Evolutionary conservation across 2,329 filamentous ascomycete species (phyloP).

Genomic region (Lachnellula subtilissima): DNA sequence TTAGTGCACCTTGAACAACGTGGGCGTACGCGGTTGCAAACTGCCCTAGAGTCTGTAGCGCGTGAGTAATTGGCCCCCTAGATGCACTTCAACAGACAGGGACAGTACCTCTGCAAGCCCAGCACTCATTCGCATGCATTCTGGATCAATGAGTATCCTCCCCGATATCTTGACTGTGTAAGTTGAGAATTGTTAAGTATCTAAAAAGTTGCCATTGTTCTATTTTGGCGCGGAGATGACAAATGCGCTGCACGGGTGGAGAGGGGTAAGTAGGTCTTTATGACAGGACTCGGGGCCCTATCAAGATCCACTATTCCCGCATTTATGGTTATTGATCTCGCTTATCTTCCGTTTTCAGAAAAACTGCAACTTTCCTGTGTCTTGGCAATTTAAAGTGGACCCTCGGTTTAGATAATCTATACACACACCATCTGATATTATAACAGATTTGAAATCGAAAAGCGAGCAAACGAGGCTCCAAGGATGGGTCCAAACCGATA

Average conservation of each 20-base stretch:
- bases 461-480: conserved; percentile 10
- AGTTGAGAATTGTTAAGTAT: conserved; percentile 9
- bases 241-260: conserved; percentile 7
- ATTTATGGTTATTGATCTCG: conserved; percentile 5
- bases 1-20: conserved; percentile 18
- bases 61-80: conserved; percentile 11
- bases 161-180: conserved; percentile 7
- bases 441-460: conserved; percentile 16
- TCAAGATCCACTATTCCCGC: neutral
- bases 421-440: conserved; percentile 1
- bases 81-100: conserved; percentile 9
- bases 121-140: conserved; percentile 21
- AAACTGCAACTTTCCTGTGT: conserved; percentile 15
- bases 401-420: conserved; percentile 8
- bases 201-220: neutral
- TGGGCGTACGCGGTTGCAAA: conserved; percentile 15
- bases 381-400: conserved; percentile 14
- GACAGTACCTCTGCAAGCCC: conserved; percentile 21
- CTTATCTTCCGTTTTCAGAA: conserved; percentile 11
- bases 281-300: neutral
- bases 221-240: conserved; percentile 5
- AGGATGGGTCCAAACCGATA: conserved; percentile 10
- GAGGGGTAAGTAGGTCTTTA: neutral
- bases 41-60: conserved; percentile 17
- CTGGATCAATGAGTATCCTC: conserved; percentile 4